A percentile compares a stretch with the other conserved stretches of the same genome.
Evolutionary conservation across 495 filamentous ascomycete species (phyloP).

Genomic region (Amniculicola lignicola): DNA sequence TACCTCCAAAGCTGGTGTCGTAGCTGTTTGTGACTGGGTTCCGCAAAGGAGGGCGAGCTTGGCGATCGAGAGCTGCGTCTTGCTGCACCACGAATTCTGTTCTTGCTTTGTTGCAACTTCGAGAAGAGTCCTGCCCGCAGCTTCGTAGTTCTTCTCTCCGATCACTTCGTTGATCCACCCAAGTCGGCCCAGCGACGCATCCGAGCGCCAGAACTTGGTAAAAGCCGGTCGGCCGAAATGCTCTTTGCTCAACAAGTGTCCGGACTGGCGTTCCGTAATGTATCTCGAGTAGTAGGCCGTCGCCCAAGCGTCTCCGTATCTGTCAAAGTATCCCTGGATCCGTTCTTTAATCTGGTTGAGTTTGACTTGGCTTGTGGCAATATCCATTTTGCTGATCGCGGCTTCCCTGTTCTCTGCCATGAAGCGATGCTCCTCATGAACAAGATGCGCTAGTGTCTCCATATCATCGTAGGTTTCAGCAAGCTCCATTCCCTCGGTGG

Average conservation of each 20-base stretch:
- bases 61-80: conserved; percentile 82
- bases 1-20: background rate
- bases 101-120: conserved; percentile 63
- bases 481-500: conserved; percentile 58
- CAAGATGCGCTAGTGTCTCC: conserved; percentile 37
- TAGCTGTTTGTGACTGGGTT: conserved; percentile 32
- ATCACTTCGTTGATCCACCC: conserved; percentile 89
- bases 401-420: conserved; percentile 8
- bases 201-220: conserved; percentile 70
- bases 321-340: conserved; percentile 37
- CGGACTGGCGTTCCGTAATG: conserved; percentile 61
- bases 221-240: conserved; percentile 60
- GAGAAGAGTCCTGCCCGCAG: conserved; percentile 65
- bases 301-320: conserved; percentile 66
- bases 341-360: conserved; percentile 29
- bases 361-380: conserved; percentile 21
- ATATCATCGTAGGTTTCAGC: conserved; percentile 61
- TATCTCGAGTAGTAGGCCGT: conserved; percentile 73
- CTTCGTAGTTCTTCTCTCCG: conserved; percentile 65
- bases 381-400: conserved; percentile 26
- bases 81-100: conserved; percentile 79
- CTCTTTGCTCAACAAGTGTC: conserved; percentile 63
- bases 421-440: conserved; percentile 30
- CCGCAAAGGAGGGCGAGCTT: conserved; percentile 75
- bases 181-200: conserved; percentile 67